Base-by-base conservation (phyloP, 257 asterid genomes). In the Coffea canephora region DNA sequence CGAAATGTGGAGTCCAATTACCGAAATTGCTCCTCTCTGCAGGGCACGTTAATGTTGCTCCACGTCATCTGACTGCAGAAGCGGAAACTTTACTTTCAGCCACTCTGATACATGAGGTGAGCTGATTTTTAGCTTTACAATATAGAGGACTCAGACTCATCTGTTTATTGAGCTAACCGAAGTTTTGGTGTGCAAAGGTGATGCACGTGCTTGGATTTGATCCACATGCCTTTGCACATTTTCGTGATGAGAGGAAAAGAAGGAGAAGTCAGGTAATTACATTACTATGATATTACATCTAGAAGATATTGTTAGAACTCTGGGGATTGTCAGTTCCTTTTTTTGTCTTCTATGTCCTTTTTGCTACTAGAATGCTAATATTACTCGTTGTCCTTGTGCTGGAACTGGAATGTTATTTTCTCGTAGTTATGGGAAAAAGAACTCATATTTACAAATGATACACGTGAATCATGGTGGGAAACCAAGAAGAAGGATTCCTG, bases 21-120 rank as follows among this genome's bases (percentile, higher is more conserved):
- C 34, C 62, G 18, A 57, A 1, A 41, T 25, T 67, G 52, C 36
- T 71, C 6, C 75, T 84, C 81, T 69, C 71, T 82, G 77, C 91
- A 94, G 98, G 97, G 69, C 98, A 94, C 81, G 98, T 94, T n/a
- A 94, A 94, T 87, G 98, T 94, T 83, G 97, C 98, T 69, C 98
- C 98, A 83, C 97, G 98, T 65, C 97, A 94, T 89, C 91, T 94
- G 91, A 94, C 98, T 87, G 96, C 97, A 74, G 98, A 94, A 87
- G 97, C 98, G 4, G 97, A 94, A 84, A 92, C 93, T 77, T 87
- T 94, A 82, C 97, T 94, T 77, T 93, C 97, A 68, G 98, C 98
- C 73, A 94, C 97, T 39, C 84, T 94, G 64, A 90, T 94, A 79
- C 98, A 94, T 19, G 98, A 94, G 90, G 98, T 91, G 78, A 84